A percentile compares a stretch with the other conserved stretches of the same genome.
These are phyloP conservation scores for Diplogelasinospora grovesii DNA, from an alignment of 495 filamentous ascomycete genomes.

Conservation along the genomic window DNA sequence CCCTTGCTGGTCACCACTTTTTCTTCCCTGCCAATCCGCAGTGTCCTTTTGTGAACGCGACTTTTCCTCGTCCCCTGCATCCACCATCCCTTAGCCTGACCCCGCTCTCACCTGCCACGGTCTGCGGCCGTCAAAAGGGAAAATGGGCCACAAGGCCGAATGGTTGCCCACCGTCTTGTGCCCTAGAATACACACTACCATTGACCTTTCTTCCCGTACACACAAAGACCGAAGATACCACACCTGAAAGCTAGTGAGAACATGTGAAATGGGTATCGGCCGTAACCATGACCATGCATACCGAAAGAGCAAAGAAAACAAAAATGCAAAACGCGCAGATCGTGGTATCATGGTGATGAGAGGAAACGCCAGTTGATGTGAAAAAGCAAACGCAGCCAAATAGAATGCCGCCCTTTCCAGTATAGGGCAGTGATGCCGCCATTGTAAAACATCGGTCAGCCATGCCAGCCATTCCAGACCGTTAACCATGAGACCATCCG, in stretches of 20 bases:
- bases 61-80: not conserved
- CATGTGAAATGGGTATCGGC: not conserved
- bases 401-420: constrained; percentile 6
- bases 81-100: not conserved
- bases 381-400: constrained; percentile 12
- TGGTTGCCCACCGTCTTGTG: constrained; percentile 2
- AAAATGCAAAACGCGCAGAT: constrained; percentile 10
- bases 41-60: not conserved
- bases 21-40: not conserved
- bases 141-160: not conserved
- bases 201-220: not conserved
- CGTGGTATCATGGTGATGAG: constrained; percentile 24
- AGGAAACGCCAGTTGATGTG: constrained; percentile 16
- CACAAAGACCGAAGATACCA: not conserved
- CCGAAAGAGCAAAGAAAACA: not conserved
- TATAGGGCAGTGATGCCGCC: constrained; percentile 29
- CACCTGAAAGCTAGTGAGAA: constrained; percentile 5
- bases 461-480: constrained; percentile 22
- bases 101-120: not conserved
- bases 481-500: constrained; percentile 21
- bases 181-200: constrained; percentile 5
- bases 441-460: constrained; percentile 30
- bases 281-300: not conserved
- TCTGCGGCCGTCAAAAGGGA: not conserved
- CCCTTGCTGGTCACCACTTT: not conserved